Percentiles rank a stretch among this genome's conserved stretches.
Evolutionary conservation across 108 stramenopile genomes (phyloP).

Genomic region (Cyclostephanos invisitatus): DNA sequence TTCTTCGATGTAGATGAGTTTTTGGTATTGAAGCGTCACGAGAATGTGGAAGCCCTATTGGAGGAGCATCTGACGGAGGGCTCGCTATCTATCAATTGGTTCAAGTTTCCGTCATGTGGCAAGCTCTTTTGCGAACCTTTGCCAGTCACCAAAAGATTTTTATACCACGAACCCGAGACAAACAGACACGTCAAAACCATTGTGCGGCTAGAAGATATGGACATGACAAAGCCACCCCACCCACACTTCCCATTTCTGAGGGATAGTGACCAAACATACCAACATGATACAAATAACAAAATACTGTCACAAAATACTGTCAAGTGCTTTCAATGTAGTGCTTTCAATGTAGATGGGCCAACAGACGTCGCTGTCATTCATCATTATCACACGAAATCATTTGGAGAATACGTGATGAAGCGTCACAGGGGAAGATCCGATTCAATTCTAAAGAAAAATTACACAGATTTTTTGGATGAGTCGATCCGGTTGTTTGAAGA

Average conservation of each 20-base stretch:
- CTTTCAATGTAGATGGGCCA: constrained; percentile 25
- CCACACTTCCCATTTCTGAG: constrained; percentile 1
- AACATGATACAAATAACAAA: constrained; percentile 24
- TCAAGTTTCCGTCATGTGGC: constrained; percentile 11
- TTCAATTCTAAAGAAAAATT: not conserved
- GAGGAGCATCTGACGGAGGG: constrained; percentile 4
- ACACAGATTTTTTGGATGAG: not conserved
- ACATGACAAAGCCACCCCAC: not conserved
- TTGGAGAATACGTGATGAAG: constrained; percentile 25
- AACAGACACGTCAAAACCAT: constrained; percentile 40
- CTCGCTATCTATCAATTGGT: constrained; percentile 28
- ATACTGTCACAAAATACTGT: too few relatives aligned
- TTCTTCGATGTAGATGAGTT: constrained; percentile 49
- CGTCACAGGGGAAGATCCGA: constrained; percentile 30
- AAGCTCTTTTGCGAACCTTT: constrained; percentile 30
- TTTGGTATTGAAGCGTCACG: constrained; percentile 28
- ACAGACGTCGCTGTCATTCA: constrained; percentile 26
- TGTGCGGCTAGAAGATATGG: constrained; percentile 9
- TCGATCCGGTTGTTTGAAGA: not conserved
- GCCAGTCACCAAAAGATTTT: constrained; percentile 44
- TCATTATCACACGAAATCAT: constrained; percentile 41
- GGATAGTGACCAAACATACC: not conserved
- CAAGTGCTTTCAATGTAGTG: too few relatives aligned
- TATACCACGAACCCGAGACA: not conserved
- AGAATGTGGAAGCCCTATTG: constrained; percentile 15